phyloP scores from a whole-genome alignment of 2,329 filamentous ascomycete genomes.

The Phialemoniopsis sp. region DNA sequence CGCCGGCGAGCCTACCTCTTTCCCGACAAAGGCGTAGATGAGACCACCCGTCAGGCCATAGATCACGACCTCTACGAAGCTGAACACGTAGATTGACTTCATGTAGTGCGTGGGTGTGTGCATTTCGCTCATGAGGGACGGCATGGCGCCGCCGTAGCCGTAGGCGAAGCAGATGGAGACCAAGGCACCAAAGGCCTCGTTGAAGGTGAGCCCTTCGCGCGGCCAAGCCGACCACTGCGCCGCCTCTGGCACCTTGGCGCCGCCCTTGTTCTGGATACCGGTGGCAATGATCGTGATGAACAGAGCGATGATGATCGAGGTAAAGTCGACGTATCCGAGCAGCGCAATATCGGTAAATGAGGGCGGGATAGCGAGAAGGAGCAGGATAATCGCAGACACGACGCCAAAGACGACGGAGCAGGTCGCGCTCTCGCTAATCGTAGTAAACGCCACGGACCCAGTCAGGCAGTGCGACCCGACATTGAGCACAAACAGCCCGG shows the following conservation, averaged over 20 bases:
- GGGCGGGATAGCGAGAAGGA: slow-evolving; percentile 41
- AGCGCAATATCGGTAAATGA: slow-evolving; percentile 45
- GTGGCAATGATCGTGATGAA: slow-evolving; percentile 66
- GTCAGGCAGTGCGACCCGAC: slow-evolving; percentile 70
- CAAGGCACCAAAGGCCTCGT: slow-evolving; percentile 55
- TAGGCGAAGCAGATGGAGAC: slow-evolving; percentile 71
- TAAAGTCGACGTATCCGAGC: slow-evolving; percentile 51
- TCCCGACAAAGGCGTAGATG: slow-evolving; percentile 66
- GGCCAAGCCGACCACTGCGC: slow-evolving; percentile 47
- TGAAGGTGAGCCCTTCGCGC: slow-evolving; percentile 38
- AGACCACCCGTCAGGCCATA: slow-evolving; percentile 65
- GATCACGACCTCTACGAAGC: slow-evolving; percentile 57
- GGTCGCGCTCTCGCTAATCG: slow-evolving; percentile 50
- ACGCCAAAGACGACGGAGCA: slow-evolving; percentile 42
- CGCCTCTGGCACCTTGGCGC: slow-evolving; percentile 15
- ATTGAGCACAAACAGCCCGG: slow-evolving; percentile 63
- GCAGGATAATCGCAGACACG: slow-evolving; percentile 40
- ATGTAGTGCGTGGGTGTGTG: slow-evolving; percentile 40
- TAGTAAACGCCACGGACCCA: slow-evolving; percentile 65
- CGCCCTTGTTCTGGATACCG: slow-evolving; percentile 35
- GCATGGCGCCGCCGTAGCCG: slow-evolving; percentile 48
- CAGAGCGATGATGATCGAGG: slow-evolving; percentile 58
- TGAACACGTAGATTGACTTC: slow-evolving; percentile 58
- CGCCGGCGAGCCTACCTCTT: slow-evolving; percentile 60
- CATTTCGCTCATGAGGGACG: slow-evolving; percentile 51